These are phyloP conservation scores for Mitragyna speciosa DNA, from an alignment of 257 asterid genomes.

Conservation along the genomic window DNA sequence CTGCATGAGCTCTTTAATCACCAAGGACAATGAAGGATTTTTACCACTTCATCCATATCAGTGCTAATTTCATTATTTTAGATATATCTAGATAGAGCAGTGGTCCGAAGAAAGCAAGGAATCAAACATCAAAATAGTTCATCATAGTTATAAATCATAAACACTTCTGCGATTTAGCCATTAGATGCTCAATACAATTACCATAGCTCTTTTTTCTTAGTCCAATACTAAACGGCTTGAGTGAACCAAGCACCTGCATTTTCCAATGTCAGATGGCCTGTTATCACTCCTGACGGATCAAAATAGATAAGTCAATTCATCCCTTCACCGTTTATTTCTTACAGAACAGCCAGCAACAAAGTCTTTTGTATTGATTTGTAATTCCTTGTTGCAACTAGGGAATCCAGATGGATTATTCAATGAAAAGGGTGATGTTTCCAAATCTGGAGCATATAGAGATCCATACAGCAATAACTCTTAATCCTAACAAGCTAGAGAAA, in stretches of 20 bases:
- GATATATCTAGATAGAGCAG: neutral
- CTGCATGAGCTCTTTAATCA: neutral
- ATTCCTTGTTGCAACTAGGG: neutral
- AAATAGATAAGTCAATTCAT: neutral
- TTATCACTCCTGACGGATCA: neutral
- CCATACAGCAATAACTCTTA: neutral
- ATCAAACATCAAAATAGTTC: neutral
- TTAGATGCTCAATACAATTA: neutral
- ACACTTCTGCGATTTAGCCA: neutral
- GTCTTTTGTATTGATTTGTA: neutral
- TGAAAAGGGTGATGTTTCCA: neutral
- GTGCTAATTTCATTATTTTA: neutral
- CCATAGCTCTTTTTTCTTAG: neutral
- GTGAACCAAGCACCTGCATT: neutral
- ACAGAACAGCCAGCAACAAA: neutral
- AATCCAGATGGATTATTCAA: neutral
- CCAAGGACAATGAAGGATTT: neutral
- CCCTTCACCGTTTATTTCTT: neutral
- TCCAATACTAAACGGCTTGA: neutral
- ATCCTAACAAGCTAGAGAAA: neutral
- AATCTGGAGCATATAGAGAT: neutral
- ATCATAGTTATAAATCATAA: neutral
- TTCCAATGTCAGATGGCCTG: neutral
- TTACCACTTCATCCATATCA: neutral
- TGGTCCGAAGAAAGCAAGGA: neutral